These are phyloP conservation scores for Fusarium miscanthi DNA, from an alignment of 2,329 filamentous ascomycete genomes.

Conservation along the genomic window DNA sequence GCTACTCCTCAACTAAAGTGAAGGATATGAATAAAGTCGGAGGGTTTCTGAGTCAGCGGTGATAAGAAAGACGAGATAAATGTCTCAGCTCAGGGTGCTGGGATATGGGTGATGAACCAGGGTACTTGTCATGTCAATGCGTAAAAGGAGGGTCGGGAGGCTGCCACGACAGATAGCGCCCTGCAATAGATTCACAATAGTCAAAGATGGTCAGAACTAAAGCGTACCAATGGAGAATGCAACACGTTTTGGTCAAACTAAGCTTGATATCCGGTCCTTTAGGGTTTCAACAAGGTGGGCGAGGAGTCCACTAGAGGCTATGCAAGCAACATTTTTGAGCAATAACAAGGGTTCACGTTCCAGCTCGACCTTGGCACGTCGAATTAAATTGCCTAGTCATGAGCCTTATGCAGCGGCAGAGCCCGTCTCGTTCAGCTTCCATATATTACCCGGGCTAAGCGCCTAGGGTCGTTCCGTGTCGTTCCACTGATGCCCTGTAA, in stretches of 20 bases:
- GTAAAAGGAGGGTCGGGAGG: not conserved
- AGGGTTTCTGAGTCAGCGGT: constrained; percentile 3
- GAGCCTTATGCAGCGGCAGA: not conserved
- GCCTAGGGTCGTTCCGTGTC: not conserved
- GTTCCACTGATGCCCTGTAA: not conserved
- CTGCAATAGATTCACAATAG: not conserved
- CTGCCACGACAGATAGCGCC: not conserved
- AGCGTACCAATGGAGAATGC: not conserved
- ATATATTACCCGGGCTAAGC: not conserved
- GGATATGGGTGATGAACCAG: not conserved
- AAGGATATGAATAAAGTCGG: not conserved
- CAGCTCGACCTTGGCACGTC: not conserved
- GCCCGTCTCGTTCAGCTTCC: not conserved
- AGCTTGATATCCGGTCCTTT: not conserved
- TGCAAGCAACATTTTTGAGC: not conserved
- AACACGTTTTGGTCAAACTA: not conserved
- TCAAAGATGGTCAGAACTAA: not conserved
- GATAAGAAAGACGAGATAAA: not conserved
- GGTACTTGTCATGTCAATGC: not conserved
- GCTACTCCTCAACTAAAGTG: not conserved
- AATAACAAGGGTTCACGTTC: not conserved
- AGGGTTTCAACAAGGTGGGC: not conserved
- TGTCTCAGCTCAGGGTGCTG: not conserved
- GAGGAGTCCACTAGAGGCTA: not conserved
- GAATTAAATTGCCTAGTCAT: not conserved